Conservation (phyloP, 2,329 filamentous ascomycete genomes). For the Microdochium bolleyi region DNA sequence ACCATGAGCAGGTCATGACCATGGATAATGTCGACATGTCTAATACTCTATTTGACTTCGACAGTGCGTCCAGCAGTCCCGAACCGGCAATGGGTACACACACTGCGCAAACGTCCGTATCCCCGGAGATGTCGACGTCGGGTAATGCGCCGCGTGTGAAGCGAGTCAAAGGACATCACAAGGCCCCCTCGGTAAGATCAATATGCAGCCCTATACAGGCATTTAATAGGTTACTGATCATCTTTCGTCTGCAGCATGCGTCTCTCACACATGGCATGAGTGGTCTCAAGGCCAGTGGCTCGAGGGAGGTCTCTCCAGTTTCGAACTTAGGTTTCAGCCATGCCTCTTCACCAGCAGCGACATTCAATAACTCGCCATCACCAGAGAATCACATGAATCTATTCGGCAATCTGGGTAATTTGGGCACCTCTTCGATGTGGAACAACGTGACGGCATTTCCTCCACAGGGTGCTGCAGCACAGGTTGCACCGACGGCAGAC, state of each 20-base stretch:
- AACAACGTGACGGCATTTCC: background rate
- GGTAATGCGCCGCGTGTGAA: constrained; percentile 11
- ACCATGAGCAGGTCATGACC: constrained; percentile 8
- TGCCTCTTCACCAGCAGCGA: constrained; percentile 39
- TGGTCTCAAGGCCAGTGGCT: constrained; percentile 35
- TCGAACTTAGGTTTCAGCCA: constrained; percentile 44
- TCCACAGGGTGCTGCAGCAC: background rate
- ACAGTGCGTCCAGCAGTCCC: constrained; percentile 50
- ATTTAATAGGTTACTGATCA: constrained; percentile 13
- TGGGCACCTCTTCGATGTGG: background rate
- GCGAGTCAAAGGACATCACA: constrained; percentile 16
- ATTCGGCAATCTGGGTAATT: background rate
- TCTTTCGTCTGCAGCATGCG: constrained; percentile 33
- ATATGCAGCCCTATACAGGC: background rate
- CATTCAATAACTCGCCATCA: constrained; percentile 39
- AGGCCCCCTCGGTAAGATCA: constrained; percentile 16
- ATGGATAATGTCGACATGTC: constrained; percentile 11
- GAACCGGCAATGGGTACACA: constrained; percentile 18
- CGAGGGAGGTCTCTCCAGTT: constrained; percentile 47
- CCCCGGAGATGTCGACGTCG: constrained; percentile 7
- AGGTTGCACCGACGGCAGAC: background rate
- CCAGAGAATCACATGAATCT: constrained; percentile 14
- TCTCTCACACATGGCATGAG: constrained; percentile 43
- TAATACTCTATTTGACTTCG: constrained; percentile 47
- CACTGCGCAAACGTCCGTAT: constrained; percentile 6